phyloP scores from a whole-genome alignment of 257 asterid genomes.

The Schizonepeta tenuifolia region DNA sequence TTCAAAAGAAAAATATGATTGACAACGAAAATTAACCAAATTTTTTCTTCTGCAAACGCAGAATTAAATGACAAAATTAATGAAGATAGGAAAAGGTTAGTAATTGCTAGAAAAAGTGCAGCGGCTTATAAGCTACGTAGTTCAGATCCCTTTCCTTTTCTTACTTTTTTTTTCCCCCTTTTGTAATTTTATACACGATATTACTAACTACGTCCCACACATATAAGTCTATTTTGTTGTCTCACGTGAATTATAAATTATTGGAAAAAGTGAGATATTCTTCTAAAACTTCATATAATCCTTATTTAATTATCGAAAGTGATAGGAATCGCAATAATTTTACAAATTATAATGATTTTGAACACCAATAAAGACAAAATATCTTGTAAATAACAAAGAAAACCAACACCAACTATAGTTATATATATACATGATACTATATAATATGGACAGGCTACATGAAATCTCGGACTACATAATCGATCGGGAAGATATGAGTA shows the following conservation, averaged over 20 bases:
- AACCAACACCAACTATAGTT: too few relatives aligned
- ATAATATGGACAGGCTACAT: too few relatives aligned
- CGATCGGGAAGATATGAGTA: too few relatives aligned
- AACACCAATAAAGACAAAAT: not conserved
- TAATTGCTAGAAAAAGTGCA: not conserved
- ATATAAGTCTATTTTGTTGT: not conserved
- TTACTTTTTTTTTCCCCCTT: too few relatives aligned
- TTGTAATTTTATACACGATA: not conserved
- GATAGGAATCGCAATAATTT: not conserved
- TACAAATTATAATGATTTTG: not conserved
- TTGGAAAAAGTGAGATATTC: not conserved
- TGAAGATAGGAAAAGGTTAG: not conserved
- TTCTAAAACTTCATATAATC: not conserved
- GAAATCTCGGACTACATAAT: too few relatives aligned
- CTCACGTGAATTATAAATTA: not conserved
- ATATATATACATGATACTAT: too few relatives aligned
- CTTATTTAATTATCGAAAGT: not conserved
- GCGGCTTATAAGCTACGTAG: not conserved
- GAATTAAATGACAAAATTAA: conserved; percentile 7
- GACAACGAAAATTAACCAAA: conserved; percentile 2
- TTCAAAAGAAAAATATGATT: not conserved
- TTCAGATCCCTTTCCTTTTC: not conserved
- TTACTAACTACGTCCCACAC: too few relatives aligned
- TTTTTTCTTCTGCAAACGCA: not conserved
- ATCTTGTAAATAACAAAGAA: not conserved